A percentile compares a stretch with the other conserved stretches of the same genome.
Evolutionary conservation across 1,139 yeast genomes (phyloP).

Genomic region (Yamadazyma jaroonii): DNA sequence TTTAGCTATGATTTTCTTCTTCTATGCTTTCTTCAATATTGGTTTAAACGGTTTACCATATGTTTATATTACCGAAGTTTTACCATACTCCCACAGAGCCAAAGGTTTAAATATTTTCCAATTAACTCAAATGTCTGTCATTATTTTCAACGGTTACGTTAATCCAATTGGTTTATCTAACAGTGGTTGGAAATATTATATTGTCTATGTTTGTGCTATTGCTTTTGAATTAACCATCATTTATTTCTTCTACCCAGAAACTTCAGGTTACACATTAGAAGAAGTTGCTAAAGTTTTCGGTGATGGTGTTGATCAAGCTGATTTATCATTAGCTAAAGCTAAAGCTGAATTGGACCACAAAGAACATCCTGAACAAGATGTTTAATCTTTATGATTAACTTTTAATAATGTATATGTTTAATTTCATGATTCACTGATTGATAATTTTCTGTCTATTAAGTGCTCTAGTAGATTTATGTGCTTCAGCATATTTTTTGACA

Average conservation of each 20-base stretch:
- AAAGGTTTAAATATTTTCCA: slow-evolving; percentile 38
- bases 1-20: slow-evolving; percentile 43
- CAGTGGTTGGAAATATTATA: slow-evolving; percentile 58
- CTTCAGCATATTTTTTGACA: no score
- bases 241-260: slow-evolving; percentile 45
- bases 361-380: slow-evolving; percentile 4
- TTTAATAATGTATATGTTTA: not conserved
- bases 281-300: slow-evolving; percentile 49
- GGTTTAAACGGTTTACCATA: slow-evolving; percentile 40
- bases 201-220: slow-evolving; percentile 43
- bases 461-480: no score
- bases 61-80: slow-evolving; percentile 37
- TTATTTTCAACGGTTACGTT: slow-evolving; percentile 38
- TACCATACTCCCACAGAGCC: slow-evolving; percentile 43
- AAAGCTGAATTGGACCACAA: slow-evolving; percentile 5
- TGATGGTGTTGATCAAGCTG: slow-evolving; percentile 15
- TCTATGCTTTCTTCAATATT: slow-evolving; percentile 30
- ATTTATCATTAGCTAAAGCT: slow-evolving; percentile 4
- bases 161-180: slow-evolving; percentile 56
- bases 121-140: slow-evolving; percentile 21
- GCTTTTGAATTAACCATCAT: slow-evolving; percentile 34
- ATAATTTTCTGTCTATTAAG: no score
- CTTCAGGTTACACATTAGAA: slow-evolving; percentile 52
- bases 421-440: slow-evolving; percentile 2
- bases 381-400: not conserved